Base-by-base conservation (phyloP, 1,284 basidiomycete genomes). In the Microbotryum lychnidis-dioicae region DNA sequence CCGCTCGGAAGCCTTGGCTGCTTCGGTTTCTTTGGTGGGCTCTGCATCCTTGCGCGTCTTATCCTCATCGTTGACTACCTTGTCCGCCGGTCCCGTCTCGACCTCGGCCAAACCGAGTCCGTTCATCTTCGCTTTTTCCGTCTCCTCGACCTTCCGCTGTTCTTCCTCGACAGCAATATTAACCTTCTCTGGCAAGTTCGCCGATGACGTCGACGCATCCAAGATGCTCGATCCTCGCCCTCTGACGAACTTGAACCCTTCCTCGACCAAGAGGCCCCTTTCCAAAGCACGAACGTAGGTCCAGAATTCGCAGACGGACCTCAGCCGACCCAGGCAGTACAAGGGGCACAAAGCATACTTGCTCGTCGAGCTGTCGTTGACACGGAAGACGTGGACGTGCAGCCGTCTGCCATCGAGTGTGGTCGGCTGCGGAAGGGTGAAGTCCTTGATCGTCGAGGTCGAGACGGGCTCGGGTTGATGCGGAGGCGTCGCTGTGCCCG, bases 241-340 rank as follows among this genome's bases (percentile, higher is more conserved):
- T 27, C 56, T 56, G 10, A 63, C 61, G 18, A 70, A 63, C 42
- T 63, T 63, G 50, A 67, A 61, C 20, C 65, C 61, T 50, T 87
- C 87, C 68, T 92, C 90, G 62, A 89, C 83, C 87, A 92, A 91
- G 3, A 96, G 78, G 59, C 85, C 86, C 63, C 90, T 87, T 33
- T 94, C 80, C 61, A 96, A 79, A 20, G 86, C 83, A 1, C 90
- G 83, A 47, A 96, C 82, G 73, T 90, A 96, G 23, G 87, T 84
- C 90, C 92, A 96, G 27, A 96, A 79, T 12, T 87, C 87, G 74
- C 91, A 94, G 21, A 91, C 90, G n/a, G 86, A 82, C 14, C 91
- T 82, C 21, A 96, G 77, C 8, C 90, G 81, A 3, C 80, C 73
- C 12, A 91, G 78, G 72, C 89, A 91, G 83, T 89, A 91, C 18